Percentiles rank a stretch among this genome's conserved stretches.
phyloP scores from a whole-genome alignment of 2,329 filamentous ascomycete species.

The Thelonectria blattea region DNA sequence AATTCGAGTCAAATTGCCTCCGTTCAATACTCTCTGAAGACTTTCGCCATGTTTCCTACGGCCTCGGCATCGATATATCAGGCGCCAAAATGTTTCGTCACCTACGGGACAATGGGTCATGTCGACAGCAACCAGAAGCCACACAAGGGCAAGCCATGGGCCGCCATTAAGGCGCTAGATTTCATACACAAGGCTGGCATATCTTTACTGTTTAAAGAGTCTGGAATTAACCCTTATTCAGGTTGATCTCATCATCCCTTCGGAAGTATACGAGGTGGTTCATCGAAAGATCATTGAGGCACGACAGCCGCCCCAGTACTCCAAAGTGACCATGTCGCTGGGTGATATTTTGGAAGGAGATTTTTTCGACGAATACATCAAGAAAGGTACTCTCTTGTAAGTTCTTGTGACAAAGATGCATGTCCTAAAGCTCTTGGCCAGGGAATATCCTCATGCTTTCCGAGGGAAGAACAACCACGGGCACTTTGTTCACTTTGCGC shows the following conservation, averaged over 20 bases:
- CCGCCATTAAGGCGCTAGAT: slow-evolving; percentile 66
- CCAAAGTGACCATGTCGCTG: slow-evolving; percentile 74
- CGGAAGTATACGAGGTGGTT: slow-evolving; percentile 62
- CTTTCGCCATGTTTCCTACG: slow-evolving; percentile 52
- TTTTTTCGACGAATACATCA: slow-evolving; percentile 87
- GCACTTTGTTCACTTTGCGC: slow-evolving; percentile 74
- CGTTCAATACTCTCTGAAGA: not conserved
- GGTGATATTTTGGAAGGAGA: slow-evolving; percentile 72
- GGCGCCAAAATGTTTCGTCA: slow-evolving; percentile 74
- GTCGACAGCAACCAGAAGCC: slow-evolving; percentile 74
- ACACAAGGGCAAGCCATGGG: slow-evolving; percentile 77
- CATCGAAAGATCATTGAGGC: slow-evolving; percentile 55
- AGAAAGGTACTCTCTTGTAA: slow-evolving; percentile 62
- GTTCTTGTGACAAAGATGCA: not conserved
- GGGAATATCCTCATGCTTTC: slow-evolving; percentile 86
- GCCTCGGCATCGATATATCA: slow-evolving; percentile 56
- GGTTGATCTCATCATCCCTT: slow-evolving; percentile 76
- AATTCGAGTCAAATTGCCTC: too few species aligned
- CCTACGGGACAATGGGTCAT: slow-evolving; percentile 70
- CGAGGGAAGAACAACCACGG: slow-evolving; percentile 71
- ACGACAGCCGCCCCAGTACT: slow-evolving; percentile 57
- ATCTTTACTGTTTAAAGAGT: too few species aligned
- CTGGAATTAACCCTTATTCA: slow-evolving; percentile 12
- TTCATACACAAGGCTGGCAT: slow-evolving; percentile 68
- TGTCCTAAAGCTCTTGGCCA: slow-evolving; percentile 40